Base-by-base conservation (phyloP, 176 grass and related monocot genomes). In the Puccinellia tenuiflora region DNA sequence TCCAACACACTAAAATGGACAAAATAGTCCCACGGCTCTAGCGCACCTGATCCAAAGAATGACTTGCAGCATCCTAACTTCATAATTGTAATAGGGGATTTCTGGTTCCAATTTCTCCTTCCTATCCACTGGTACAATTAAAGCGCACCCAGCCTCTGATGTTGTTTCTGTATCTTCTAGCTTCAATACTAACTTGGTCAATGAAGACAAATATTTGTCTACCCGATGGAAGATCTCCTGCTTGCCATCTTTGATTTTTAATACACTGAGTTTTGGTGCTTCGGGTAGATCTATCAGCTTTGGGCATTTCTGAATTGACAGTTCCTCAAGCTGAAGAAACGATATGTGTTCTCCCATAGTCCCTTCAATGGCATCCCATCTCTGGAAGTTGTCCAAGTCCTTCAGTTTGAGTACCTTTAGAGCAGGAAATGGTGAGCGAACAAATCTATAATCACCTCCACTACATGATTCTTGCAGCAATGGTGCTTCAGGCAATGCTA, bases 251-350 rank as follows among this genome's bases (percentile, higher is more conserved):
- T 1, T 0, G 17, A 35, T 17, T 13, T 22, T 0, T 24, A 51
- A 50, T 0, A 15, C 5, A 48, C 26, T 34, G 12, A 79, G 40
- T 62, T 64, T 29, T 30, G 60, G 40, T 22, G 77, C 60, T 50
- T 65, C 3, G 0, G 59, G 75, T 77, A 77, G 2, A 7, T 1
- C 0, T 9, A 3, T 4, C 3, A 77, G 37, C 37, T 40, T 24
- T 10, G 53, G 53, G 10, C 53, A 56, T 1, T 56, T 0, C 15
- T 0, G 0, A 42, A 72, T 31, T 57, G 0, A 0, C 46, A 43
- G 12, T 7, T 11, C 7, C 53, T 83, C 53, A 24, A 83, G 25
- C 0, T 2, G 6, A 56, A n/a, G 31, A 5, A 81, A 55, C 2
- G 21, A 33, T 13, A 7, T 18, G 0, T 9, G 30, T 12, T 13